Percentiles rank a stretch among this genome's conserved stretches.
Conservation (phyloP, 2,329 filamentous ascomycete species). For the Clarireedia homoeocarpa region DNA sequence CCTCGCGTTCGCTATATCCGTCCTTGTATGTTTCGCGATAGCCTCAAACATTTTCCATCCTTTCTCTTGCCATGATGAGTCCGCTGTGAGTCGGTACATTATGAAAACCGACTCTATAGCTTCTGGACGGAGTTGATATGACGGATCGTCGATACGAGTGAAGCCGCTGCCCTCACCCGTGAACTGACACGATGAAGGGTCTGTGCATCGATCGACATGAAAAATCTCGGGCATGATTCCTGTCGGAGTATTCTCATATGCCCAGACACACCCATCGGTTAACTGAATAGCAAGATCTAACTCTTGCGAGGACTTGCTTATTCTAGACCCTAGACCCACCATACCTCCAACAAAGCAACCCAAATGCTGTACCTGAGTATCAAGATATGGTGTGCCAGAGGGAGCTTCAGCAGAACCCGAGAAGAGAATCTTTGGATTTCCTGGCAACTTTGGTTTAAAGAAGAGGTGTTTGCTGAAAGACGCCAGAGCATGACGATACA, state of each 20-base stretch:
- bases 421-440: slow-evolving; percentile 38
- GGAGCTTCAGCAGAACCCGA: slow-evolving; percentile 35
- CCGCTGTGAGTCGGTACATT: slow-evolving; percentile 33
- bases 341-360: slow-evolving; percentile 64
- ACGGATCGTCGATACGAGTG: slow-evolving; percentile 8
- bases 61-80: slow-evolving; percentile 30
- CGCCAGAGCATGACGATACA: slow-evolving; percentile 36
- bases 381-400: not conserved
- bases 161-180: not conserved
- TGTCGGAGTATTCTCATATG: slow-evolving; percentile 45
- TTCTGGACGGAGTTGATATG: slow-evolving; percentile 51
- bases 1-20: slow-evolving; percentile 34
- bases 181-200: slow-evolving; percentile 7
- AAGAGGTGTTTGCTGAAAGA: slow-evolving; percentile 37
- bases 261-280: slow-evolving; percentile 54
- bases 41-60: slow-evolving; percentile 40
- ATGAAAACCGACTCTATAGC: slow-evolving; percentile 62
- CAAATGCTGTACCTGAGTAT: slow-evolving; percentile 46
- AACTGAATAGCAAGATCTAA: slow-evolving; percentile 47
- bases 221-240: slow-evolving; percentile 53
- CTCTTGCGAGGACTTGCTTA: slow-evolving; percentile 46
- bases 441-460: slow-evolving; percentile 36
- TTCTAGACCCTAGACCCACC: slow-evolving; percentile 55
- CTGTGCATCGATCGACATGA: slow-evolving; percentile 30
- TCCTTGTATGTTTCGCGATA: slow-evolving; percentile 35